A percentile compares a stretch with the other conserved stretches of the same genome.
phyloP scores from a whole-genome alignment of 2,329 filamentous ascomycete genomes.

The Alternaria arborescens region DNA sequence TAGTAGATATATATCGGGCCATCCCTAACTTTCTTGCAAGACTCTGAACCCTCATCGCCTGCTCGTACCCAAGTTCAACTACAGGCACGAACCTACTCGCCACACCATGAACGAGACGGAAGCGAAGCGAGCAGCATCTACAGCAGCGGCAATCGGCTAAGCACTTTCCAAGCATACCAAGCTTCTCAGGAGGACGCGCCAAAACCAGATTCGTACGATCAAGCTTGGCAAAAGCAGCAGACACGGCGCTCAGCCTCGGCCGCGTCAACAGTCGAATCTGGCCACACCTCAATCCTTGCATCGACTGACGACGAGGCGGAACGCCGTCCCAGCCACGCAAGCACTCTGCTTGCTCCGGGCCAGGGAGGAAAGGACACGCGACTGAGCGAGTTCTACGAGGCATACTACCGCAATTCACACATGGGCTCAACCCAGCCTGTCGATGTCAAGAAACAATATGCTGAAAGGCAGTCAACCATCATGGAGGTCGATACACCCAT shows the following conservation, averaged over 20 bases:
- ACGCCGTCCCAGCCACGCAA: slow-evolving; percentile 24
- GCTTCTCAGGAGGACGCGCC: slow-evolving; percentile 21
- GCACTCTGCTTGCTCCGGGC: slow-evolving; percentile 28
- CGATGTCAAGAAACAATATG: slow-evolving; percentile 20
- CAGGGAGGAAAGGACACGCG: slow-evolving; percentile 32
- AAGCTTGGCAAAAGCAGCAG: background rate
- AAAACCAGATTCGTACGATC: background rate
- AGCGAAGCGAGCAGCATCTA: slow-evolving; percentile 48
- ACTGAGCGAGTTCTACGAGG: slow-evolving; percentile 53
- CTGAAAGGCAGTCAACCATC: slow-evolving; percentile 39
- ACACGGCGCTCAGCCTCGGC: slow-evolving; percentile 26
- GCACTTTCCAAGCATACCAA: slow-evolving; percentile 29
- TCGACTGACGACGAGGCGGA: slow-evolving; percentile 24
- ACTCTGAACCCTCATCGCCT: slow-evolving; percentile 29
- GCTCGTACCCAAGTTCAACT: slow-evolving; percentile 11
- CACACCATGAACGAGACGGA: slow-evolving; percentile 37
- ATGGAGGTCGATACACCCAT: slow-evolving; percentile 40
- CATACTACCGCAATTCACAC: slow-evolving; percentile 49
- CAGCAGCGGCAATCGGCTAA: slow-evolving; percentile 37
- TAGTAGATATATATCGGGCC: slow-evolving; percentile 32
- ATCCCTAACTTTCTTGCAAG: slow-evolving; percentile 39
- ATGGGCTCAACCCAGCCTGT: slow-evolving; percentile 16
- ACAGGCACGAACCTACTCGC: slow-evolving; percentile 30
- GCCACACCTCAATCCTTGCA: slow-evolving; percentile 29
- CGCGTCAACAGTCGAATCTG: slow-evolving; percentile 27